phyloP scores from a whole-genome alignment of 148 eudicot genomes.

The Agrostemma githago region DNA sequence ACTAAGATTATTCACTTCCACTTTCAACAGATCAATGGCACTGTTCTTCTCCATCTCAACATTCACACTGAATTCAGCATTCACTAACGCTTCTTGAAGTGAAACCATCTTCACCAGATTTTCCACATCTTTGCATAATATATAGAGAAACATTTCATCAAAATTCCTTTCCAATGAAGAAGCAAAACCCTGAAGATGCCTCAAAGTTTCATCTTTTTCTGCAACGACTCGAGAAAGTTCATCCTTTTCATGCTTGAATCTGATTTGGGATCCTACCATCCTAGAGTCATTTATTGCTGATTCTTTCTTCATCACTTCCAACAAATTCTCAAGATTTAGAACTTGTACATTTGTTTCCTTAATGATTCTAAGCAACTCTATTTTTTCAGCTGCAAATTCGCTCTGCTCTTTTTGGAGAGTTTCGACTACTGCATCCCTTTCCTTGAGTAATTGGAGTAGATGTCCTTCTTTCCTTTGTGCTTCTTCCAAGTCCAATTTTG shows the following conservation, averaged over 20 bases:
- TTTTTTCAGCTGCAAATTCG: neutral
- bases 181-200: constrained; percentile 28
- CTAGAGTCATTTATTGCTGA: constrained; percentile 25
- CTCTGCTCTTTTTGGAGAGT: constrained; percentile 33
- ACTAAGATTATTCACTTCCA: constrained; percentile 21
- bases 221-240: constrained; percentile 23
- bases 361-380: constrained; percentile 1
- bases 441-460: constrained; percentile 30
- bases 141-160: constrained; percentile 20
- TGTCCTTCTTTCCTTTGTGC: constrained; percentile 34
- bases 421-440: constrained; percentile 28
- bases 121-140: constrained; percentile 33
- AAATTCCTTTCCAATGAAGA: constrained; percentile 30
- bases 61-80: constrained; percentile 31
- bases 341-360: constrained; percentile 29
- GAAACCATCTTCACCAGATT: constrained; percentile 31
- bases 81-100: constrained; percentile 39
- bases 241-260: constrained; percentile 37
- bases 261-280: constrained; percentile 31
- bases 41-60: constrained; percentile 37
- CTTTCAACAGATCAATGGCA: constrained; percentile 24
- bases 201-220: constrained; percentile 39
- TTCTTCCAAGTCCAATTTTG: constrained; percentile 31
- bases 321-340: constrained; percentile 33
- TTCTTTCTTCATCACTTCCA: constrained; percentile 33